phyloP scores from a whole-genome alignment of 345 rosid genomes.

The Salix koriyanagi region DNA sequence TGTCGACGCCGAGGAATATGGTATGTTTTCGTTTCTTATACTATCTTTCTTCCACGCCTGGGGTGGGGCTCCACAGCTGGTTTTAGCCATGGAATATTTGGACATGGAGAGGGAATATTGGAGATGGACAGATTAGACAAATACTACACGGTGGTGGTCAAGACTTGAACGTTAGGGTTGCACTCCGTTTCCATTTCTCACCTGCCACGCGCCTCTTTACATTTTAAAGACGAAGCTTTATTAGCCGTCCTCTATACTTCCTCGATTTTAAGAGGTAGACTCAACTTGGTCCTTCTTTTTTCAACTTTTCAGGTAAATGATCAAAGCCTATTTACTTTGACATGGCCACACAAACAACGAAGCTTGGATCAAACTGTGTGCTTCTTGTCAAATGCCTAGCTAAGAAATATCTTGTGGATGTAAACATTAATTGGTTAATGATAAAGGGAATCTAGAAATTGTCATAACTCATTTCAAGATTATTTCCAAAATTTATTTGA shows the following conservation, averaged over 20 bases:
- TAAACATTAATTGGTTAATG: too few relatives aligned
- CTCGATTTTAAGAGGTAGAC: too few relatives aligned
- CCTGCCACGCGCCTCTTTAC: slow-evolving; percentile 7
- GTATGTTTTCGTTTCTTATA: slow-evolving; percentile 3
- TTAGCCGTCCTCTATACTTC: background rate
- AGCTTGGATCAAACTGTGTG: too few relatives aligned
- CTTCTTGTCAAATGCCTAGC: too few relatives aligned
- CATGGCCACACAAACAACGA: too few relatives aligned
- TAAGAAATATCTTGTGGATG: too few relatives aligned
- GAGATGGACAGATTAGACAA: slow-evolving; percentile 43
- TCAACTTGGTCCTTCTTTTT: too few relatives aligned
- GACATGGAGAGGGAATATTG: slow-evolving; percentile 64
- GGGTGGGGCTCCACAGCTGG: slow-evolving; percentile 49
- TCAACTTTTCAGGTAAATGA: too few relatives aligned
- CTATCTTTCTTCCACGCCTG: slow-evolving; percentile 7
- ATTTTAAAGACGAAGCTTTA: background rate
- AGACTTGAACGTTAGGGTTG: slow-evolving; percentile 2
- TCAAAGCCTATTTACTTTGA: too few relatives aligned
- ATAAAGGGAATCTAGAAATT: too few relatives aligned
- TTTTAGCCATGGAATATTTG: slow-evolving; percentile 34
- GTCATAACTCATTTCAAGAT: too few relatives aligned
- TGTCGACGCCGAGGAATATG: slow-evolving; percentile 75
- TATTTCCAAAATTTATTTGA: too few relatives aligned
- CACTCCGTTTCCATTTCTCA: slow-evolving; percentile 3
- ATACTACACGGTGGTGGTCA: slow-evolving; percentile 51